Conservation (phyloP, 495 filamentous ascomycete species). For the Terfezia boudieri region DNA sequence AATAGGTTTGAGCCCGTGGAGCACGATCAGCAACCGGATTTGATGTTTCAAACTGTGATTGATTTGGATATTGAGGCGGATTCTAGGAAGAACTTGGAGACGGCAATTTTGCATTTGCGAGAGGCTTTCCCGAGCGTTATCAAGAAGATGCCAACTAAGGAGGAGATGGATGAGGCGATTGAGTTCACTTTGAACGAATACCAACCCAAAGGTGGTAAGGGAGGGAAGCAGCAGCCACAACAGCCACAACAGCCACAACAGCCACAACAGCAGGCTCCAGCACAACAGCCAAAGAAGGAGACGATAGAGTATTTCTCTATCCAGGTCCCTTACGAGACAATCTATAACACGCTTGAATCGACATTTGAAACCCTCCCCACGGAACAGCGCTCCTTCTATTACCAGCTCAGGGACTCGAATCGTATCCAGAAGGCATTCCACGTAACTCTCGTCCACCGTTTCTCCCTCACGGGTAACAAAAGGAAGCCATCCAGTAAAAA, state of each 20-base stretch:
- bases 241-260: slow-evolving; percentile 11
- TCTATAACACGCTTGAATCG: not conserved
- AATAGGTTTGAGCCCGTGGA: slow-evolving; percentile 60
- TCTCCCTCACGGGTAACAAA: slow-evolving; percentile 24
- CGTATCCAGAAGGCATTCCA: slow-evolving; percentile 77
- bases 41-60: slow-evolving; percentile 58
- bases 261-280: not conserved
- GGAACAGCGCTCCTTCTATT: slow-evolving; percentile 34
- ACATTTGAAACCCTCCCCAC: no score
- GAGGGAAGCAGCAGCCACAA: slow-evolving; percentile 16
- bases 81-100: slow-evolving; percentile 74
- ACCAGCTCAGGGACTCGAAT: slow-evolving; percentile 43
- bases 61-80: slow-evolving; percentile 53
- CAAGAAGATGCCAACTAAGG: slow-evolving; percentile 38
- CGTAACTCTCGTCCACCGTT: slow-evolving; percentile 76
- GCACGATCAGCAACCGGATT: slow-evolving; percentile 39
- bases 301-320: slow-evolving; percentile 71
- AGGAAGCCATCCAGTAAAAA: slow-evolving; percentile 17
- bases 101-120: slow-evolving; percentile 45
- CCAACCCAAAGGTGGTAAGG: slow-evolving; percentile 40
- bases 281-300: slow-evolving; percentile 12
- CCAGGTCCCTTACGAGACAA: slow-evolving; percentile 24
- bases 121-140: slow-evolving; percentile 53
- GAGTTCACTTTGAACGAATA: slow-evolving; percentile 53
- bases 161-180: slow-evolving; percentile 67